These are phyloP conservation scores for Lecanicillium sp. DNA, from an alignment of 2,329 filamentous ascomycete species.

Conservation along the genomic window DNA sequence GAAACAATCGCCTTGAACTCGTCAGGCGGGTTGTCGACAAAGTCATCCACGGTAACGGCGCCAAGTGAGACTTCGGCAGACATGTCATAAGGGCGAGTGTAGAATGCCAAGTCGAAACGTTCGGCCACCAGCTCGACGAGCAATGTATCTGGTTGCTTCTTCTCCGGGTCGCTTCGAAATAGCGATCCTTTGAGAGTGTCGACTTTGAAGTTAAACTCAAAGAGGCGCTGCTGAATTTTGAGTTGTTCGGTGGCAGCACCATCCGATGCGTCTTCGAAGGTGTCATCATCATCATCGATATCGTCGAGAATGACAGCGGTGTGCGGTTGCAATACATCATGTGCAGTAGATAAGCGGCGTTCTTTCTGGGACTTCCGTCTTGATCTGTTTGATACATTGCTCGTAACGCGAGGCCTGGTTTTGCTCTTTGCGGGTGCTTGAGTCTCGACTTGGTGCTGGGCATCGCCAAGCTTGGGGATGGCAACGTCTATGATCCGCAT, in stretches of 20 bases:
- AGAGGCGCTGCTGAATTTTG: slow-evolving; percentile 79
- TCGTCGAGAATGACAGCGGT: slow-evolving; percentile 75
- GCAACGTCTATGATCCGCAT: slow-evolving; percentile 97
- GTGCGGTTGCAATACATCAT: slow-evolving; percentile 63
- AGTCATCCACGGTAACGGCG: slow-evolving; percentile 84
- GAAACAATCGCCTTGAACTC: slow-evolving; percentile 99
- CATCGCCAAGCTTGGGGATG: slow-evolving; percentile 67
- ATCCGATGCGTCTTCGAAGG: slow-evolving; percentile 60
- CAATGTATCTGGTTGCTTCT: slow-evolving; percentile 66
- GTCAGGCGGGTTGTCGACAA: slow-evolving; percentile 78
- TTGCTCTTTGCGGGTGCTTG: slow-evolving; percentile 13
- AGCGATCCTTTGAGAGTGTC: slow-evolving; percentile 90
- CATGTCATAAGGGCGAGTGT: slow-evolving; percentile 86
- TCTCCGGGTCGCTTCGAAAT: slow-evolving; percentile 76
- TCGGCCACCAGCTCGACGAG: slow-evolving; percentile 89
- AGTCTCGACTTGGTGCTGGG: slow-evolving; percentile 16
- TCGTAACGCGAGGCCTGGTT: slow-evolving; percentile 36
- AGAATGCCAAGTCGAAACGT: slow-evolving; percentile 79
- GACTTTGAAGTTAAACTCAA: slow-evolving; percentile 95
- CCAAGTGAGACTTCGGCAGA: slow-evolving; percentile 83
- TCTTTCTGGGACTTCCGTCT: slow-evolving; percentile 37
- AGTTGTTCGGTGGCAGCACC: slow-evolving; percentile 48
- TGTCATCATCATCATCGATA: slow-evolving; percentile 58
- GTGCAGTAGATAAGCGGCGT: slow-evolving; percentile 59
- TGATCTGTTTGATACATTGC: slow-evolving; percentile 36